Base-by-base conservation (phyloP, 768 basidiomycete species). In the Mrakia frigida region DNA sequence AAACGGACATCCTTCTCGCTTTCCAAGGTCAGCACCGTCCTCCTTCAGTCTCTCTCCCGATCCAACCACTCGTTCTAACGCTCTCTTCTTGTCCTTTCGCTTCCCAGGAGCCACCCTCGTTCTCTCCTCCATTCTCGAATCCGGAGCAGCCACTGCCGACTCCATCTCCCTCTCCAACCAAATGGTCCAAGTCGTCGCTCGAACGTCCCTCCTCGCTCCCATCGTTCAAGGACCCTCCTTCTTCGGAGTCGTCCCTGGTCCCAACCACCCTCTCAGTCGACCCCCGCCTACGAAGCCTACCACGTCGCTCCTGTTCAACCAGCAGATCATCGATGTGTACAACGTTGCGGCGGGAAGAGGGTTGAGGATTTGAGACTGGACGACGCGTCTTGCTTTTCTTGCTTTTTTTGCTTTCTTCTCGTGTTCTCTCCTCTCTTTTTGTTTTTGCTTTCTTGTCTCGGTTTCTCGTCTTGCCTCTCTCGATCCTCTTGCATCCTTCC, bases 41-140 rank as follows among this genome's bases (percentile, higher is more conserved):
- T 25, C 23, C 23, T 16, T 31, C 65, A 7, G 21, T n/a, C 18
- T 43, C 46, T 25, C 14, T 21, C 39, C 13, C 13, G 28, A 6
- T 31, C 46, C 16, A 6, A 25, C n/a, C 37, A 14, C 28, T 25
- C 5, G 18, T 14, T 14, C 41, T 46, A 11, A 46, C 41, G 1
- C 28, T 35, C 35, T 28, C 25, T 37, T 28, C 43, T 53, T 13
- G n/a, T 31, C 33, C 39, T 43, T 2, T 18, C 33, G 6, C 35
- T 11, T 10, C 6, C 6, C 63, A 74, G 74, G 74, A 21, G 74
- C 75, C 31, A 59, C 61, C n/a, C 52, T 43, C 16, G 52, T 77
- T 65, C 70, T 77, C n/a, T 67, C 76, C 25, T 52, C 59, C 63
- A 31, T 77, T 21, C 76, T 77, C 52, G 76, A 77, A 60, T 73